Evolutionary conservation across 2,329 filamentous ascomycete genomes (phyloP).

Genomic region (Cordyceps fumosorosea): DNA sequence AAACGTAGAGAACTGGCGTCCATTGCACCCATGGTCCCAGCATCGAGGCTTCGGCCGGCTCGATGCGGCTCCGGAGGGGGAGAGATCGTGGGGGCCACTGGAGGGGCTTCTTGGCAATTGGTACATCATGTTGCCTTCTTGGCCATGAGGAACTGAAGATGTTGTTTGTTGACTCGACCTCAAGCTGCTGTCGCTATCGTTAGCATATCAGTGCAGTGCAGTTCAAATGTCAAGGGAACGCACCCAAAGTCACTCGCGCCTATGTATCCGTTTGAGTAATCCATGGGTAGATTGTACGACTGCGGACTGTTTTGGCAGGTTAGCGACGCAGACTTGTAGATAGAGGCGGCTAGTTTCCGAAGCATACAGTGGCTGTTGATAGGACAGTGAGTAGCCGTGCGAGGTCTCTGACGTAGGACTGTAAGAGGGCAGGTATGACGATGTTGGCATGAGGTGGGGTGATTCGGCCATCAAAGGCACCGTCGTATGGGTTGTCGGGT

Average conservation of each 20-base stretch:
- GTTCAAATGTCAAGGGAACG: not conserved
- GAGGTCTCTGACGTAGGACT: slow-evolving; percentile 40
- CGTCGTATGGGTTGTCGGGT: slow-evolving; percentile 39
- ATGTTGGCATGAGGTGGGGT: slow-evolving; percentile 34
- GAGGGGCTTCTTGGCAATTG: slow-evolving; percentile 23
- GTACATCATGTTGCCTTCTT: slow-evolving; percentile 32
- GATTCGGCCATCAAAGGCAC: slow-evolving; percentile 47
- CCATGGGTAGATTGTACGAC: slow-evolving; percentile 38
- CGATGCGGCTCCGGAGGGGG: slow-evolving; percentile 51
- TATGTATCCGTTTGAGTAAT: slow-evolving; percentile 29
- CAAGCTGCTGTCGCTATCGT: not conserved
- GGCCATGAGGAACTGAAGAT: slow-evolving; percentile 15
- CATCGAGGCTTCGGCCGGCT: slow-evolving; percentile 88
- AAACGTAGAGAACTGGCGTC: slow-evolving; percentile 90
- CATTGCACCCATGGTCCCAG: slow-evolving; percentile 96
- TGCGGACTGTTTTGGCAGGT: not conserved
- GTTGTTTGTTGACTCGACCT: not conserved
- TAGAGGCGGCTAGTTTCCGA: too few species aligned
- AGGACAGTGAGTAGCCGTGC: slow-evolving; percentile 27
- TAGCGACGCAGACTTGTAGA: not conserved
- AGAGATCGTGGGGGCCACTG: not conserved
- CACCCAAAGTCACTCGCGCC: slow-evolving; percentile 7
- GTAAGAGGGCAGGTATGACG: slow-evolving; percentile 44
- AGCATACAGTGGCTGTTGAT: slow-evolving; percentile 32
- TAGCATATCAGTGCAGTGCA: not conserved